Conservation (phyloP, 225 moss, liverwort and hornwort genomes). For the Anthoceros angustus region DNA sequence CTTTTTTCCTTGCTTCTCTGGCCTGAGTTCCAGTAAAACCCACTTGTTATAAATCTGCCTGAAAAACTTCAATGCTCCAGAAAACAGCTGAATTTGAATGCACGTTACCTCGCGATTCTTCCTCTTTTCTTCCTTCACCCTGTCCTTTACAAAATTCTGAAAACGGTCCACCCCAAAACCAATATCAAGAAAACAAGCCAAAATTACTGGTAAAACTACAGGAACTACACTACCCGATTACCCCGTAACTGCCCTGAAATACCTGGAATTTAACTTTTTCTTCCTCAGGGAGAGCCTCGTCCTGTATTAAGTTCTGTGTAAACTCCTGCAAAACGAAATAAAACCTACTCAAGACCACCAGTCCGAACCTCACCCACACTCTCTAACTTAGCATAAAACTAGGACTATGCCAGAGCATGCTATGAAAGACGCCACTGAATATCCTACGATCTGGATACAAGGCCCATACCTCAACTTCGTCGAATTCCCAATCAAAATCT, state of each 20-base stretch:
- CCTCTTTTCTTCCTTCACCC: background rate
- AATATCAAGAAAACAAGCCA: background rate
- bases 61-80: background rate
- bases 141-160: background rate
- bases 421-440: background rate
- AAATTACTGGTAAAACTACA: background rate
- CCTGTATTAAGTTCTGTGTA: constrained; percentile 38
- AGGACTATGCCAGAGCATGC: background rate
- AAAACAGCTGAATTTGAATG: background rate
- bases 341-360: background rate
- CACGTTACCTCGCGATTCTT: background rate
- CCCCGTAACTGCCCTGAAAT: background rate
- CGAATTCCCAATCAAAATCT: constrained; percentile 84
- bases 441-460: background rate
- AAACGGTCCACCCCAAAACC: background rate
- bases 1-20: constrained; percentile 47
- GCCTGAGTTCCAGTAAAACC: constrained; percentile 11
- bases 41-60: background rate
- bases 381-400: background rate
- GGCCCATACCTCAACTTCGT: constrained; percentile 39
- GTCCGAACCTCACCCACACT: background rate
- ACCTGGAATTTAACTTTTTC: constrained; percentile 66
- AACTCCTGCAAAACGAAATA: constrained; percentile 25
- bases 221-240: too few species aligned
- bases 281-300: constrained; percentile 43